These are phyloP conservation scores for Strobilomyces dryophilus DNA, from an alignment of 768 basidiomycete genomes.

Conservation along the genomic window DNA sequence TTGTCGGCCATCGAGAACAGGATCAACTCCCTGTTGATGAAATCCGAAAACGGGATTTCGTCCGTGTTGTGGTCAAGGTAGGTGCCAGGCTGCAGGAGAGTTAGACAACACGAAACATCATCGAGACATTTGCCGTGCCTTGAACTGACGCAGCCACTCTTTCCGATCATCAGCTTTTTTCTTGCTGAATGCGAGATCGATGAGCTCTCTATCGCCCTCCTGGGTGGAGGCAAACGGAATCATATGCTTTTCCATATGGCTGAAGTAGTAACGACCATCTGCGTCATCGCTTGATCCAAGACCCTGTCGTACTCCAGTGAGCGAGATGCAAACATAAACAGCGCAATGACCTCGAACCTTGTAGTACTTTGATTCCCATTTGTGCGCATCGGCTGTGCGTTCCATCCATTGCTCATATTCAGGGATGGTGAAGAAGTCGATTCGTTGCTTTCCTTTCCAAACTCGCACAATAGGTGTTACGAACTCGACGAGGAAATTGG, in stretches of 20 bases:
- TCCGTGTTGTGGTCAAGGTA: constrained; percentile 85
- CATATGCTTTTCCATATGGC: constrained; percentile 89
- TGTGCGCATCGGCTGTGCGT: constrained; percentile 66
- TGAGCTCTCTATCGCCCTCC: constrained; percentile 80
- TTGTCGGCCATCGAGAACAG: constrained; percentile 99
- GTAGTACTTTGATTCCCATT: constrained; percentile 95
- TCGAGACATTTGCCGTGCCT: constrained; percentile 39
- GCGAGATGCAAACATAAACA: neutral
- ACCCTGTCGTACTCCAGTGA: constrained; percentile 53
- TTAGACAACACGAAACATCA: neutral
- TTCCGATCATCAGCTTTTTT: constrained; percentile 98
- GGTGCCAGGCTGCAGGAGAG: constrained; percentile 74
- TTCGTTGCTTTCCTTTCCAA: constrained; percentile 70
- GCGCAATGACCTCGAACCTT: constrained; percentile 59
- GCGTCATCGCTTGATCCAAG: constrained; percentile 88
- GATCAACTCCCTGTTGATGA: constrained; percentile 97
- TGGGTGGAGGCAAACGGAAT: constrained; percentile 84
- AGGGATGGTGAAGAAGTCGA: constrained; percentile 95
- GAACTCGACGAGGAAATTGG: constrained; percentile 94
- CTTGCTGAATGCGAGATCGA: constrained; percentile 99
- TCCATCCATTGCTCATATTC: constrained; percentile 94
- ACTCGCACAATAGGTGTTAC: constrained; percentile 98
- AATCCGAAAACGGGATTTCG: constrained; percentile 86
- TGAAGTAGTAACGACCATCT: constrained; percentile 92
- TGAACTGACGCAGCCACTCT: constrained; percentile 95